Evolutionary conservation across 2,329 filamentous ascomycete genomes (phyloP), one percentile per base, ranked within the genome.

Genomic region (Aspergillus vadensis): DNA sequence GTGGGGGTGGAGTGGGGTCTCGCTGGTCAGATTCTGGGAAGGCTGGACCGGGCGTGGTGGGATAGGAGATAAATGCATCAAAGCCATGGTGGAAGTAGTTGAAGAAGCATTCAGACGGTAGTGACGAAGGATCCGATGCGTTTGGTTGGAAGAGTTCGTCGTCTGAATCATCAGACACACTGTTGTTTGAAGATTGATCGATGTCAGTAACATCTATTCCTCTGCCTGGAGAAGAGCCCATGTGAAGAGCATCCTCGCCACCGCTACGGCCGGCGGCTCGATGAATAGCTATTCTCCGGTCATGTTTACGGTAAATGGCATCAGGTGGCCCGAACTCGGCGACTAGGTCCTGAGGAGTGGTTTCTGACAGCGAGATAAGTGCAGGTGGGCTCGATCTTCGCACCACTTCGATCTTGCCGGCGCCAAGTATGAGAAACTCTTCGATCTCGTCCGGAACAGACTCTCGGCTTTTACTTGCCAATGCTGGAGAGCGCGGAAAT

Each of bases 1-100:
- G 67, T 7, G 69, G 68, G 4, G 70, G 71, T 53, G 69, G 67
- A 0, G 68, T 65, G 5, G 70, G 68, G 41, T 77, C 74, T 17
- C 69, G 66, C 21, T 67, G 55, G n/a, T 57, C 72, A 17, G 74
- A 81, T 5, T 81, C 79, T 12, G 88, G 89, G 0, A 90, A 88
- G 6, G 81, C 80, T 21, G 85, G 85, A 0, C 89, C 91, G 4
- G 89, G 82, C 5, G 83, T 73, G 0, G 86, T 86, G 0, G 91
- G 89, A 30, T 88, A 87, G 0, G 94, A 96, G n/a, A 99, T 85
- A 5, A 98, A 83, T 9, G 97, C 85, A 75, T 99, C 95, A 71
- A 99, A 96, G 1, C 95, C 95, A 63, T 97, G 88, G 66, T 94
- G 90, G 73, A 97, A 99, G 75, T 99, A 99, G 74, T 98, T 98